Evolutionary conservation across 805 yeast genomes (phyloP), one percentile per base, ranked within the genome.

Genomic region (Diddensiella transvaalensis): DNA sequence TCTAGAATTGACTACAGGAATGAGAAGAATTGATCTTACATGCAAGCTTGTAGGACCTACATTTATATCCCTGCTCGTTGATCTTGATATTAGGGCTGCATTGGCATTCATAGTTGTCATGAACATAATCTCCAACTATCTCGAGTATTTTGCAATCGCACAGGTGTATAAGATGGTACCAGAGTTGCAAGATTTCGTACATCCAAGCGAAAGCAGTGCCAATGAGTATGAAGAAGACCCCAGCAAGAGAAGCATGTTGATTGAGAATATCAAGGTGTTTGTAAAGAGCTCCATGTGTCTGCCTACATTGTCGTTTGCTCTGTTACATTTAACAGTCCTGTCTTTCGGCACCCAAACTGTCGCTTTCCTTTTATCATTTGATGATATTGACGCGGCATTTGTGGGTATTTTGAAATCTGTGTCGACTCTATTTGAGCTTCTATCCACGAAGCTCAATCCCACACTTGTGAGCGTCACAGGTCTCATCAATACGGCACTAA

Each of bases 11-110:
- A 71, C 69, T 50, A 57, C 72, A 3, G 57, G 54, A 22, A 59
- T 71, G 60, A 62, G 75, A 22, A 47, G 68, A n/a, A 70, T 70
- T 42, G 75, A 70, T 48, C 55, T 70, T 23, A 51, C 62, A 29
- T 68, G 71, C 48, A 70, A 70, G 49, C 56, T 71, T 32, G 48
- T 64, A 39, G 73, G 71, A 5, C 75, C 75, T 0, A 57, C 68
- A 23, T 60, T 60, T 40, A 66, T 70, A 21, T 66, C 72, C 13
- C 48, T 65, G 2, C 50, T 70, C 26, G 57, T 62, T 35, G 59
- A 15, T 18, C 24, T 51, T 15, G 49, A 55, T 18, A 51, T 62
- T 17, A 51, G 54, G 47, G 42, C 51, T n/a, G 50, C 71, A 0
- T 58, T 68, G 2, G 8, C 53, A n/a, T 51, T 59, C 8, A 51